A percentile compares a stretch with the other conserved stretches of the same genome.
Evolutionary conservation across 108 stramenopile genomes (phyloP).

Genomic region (Pseudonitzschia delicatissima): DNA sequence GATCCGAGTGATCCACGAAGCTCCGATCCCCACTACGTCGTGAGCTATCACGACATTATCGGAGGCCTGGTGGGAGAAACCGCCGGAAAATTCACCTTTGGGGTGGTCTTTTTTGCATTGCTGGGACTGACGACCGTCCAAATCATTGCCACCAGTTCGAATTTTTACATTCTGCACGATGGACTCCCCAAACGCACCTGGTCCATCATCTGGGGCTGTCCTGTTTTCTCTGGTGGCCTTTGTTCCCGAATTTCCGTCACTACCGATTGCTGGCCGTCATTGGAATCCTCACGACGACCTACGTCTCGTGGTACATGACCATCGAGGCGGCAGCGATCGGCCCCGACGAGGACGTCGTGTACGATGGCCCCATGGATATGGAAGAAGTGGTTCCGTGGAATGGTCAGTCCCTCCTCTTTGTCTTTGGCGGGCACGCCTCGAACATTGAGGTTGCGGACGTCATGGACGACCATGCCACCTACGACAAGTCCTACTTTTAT

Average conservation of each 20-base stretch:
- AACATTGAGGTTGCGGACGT: slow-evolving; percentile 28
- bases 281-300: slow-evolving; percentile 17
- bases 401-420: slow-evolving; percentile 18
- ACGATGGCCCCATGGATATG: slow-evolving; percentile 12
- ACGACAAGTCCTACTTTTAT: slow-evolving; percentile 21
- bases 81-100: neutral
- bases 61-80: slow-evolving; percentile 5
- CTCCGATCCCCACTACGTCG: slow-evolving; percentile 13
- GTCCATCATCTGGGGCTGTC: slow-evolving; percentile 10
- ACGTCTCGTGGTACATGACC: slow-evolving; percentile 19
- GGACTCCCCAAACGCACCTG: slow-evolving; percentile 12
- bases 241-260: slow-evolving; percentile 26
- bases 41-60: slow-evolving; percentile 22
- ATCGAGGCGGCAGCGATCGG: neutral
- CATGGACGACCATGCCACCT: slow-evolving; percentile 26
- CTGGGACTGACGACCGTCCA: slow-evolving; percentile 19
- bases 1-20: slow-evolving; percentile 1
- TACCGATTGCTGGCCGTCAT: slow-evolving; percentile 19
- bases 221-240: slow-evolving; percentile 15
- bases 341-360: slow-evolving; percentile 7
- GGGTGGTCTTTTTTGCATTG: slow-evolving; percentile 18
- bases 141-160: slow-evolving; percentile 24
- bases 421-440: slow-evolving; percentile 24
- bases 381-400: slow-evolving; percentile 12
- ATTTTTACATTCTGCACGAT: slow-evolving; percentile 10